phyloP scores from a whole-genome alignment of 2,329 filamentous ascomycete genomes.

The Capronia epimyces region DNA sequence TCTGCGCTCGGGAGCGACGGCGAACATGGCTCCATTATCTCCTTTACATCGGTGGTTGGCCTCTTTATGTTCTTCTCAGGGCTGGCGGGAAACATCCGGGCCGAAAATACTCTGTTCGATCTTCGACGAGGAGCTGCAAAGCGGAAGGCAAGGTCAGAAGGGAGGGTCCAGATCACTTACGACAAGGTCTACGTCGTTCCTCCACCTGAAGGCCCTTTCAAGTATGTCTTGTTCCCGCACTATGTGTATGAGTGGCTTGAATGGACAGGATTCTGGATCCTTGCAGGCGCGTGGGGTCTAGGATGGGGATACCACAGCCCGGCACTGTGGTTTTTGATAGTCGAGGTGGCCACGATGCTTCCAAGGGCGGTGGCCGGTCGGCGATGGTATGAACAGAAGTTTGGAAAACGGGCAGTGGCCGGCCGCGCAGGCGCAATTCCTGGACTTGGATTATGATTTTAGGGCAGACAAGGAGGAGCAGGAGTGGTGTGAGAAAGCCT shows the following conservation, averaged over 20 bases:
- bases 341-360: slow-evolving; percentile 85
- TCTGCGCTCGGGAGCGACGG: slow-evolving; percentile 8
- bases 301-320: slow-evolving; percentile 60
- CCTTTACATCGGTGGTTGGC: slow-evolving; percentile 47
- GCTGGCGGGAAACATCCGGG: slow-evolving; percentile 74
- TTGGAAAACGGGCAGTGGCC: slow-evolving; percentile 75
- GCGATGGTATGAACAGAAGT: slow-evolving; percentile 80
- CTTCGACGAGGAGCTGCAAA: slow-evolving; percentile 65
- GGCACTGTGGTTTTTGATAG: slow-evolving; percentile 74
- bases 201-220: slow-evolving; percentile 69
- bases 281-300: slow-evolving; percentile 37
- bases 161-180: slow-evolving; percentile 46
- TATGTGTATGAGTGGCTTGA: slow-evolving; percentile 97
- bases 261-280: slow-evolving; percentile 82
- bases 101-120: slow-evolving; percentile 84
- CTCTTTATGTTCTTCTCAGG: slow-evolving; percentile 70
- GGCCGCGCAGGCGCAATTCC: slow-evolving; percentile 69
- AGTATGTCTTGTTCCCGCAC: slow-evolving; percentile 79
- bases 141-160: slow-evolving; percentile 26
- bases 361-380: slow-evolving; percentile 76
- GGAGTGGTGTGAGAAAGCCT: background rate
- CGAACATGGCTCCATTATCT: slow-evolving; percentile 47
- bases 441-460: slow-evolving; percentile 2
- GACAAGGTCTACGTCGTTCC: slow-evolving; percentile 82
- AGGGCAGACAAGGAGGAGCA: background rate